Conservation (phyloP, 495 filamentous ascomycete species). For the Penicillium paxilli region DNA sequence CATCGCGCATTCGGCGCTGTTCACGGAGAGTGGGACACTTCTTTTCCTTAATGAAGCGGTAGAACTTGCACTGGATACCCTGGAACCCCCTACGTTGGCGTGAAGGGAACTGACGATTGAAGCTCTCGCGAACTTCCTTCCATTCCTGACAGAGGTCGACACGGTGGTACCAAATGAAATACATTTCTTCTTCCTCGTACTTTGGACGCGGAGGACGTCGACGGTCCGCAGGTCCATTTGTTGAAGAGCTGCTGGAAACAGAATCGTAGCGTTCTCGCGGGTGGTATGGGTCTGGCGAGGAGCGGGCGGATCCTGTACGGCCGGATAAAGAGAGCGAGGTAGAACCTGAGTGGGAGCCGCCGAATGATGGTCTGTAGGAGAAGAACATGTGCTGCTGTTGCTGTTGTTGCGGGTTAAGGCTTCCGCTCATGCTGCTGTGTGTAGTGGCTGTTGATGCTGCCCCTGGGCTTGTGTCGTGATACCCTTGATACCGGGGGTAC, state of each 20-base stretch:
- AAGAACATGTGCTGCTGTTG: constrained; percentile 27
- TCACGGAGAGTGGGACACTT: constrained; percentile 47
- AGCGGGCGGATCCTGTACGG: constrained; percentile 25
- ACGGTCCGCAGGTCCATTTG: constrained; percentile 30
- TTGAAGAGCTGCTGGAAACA: constrained; percentile 45
- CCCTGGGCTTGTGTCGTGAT: constrained; percentile 26
- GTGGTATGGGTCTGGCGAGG: constrained; percentile 37
- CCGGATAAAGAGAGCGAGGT: not conserved
- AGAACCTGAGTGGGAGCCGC: not conserved
- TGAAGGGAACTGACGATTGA: constrained; percentile 49
- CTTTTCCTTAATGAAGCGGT: constrained; percentile 52
- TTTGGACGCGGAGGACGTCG: constrained; percentile 49
- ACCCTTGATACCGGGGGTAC: constrained; percentile 23
- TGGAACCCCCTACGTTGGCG: constrained; percentile 46
- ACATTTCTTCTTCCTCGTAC: constrained; percentile 54
- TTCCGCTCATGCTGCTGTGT: constrained; percentile 16
- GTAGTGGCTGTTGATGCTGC: constrained; percentile 19
- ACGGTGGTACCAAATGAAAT: constrained; percentile 59
- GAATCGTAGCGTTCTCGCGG: constrained; percentile 43
- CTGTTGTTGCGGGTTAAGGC: constrained; percentile 11
- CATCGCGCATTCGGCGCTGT: constrained; percentile 46
- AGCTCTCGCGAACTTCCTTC: constrained; percentile 50
- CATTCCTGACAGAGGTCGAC: constrained; percentile 53
- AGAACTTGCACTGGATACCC: constrained; percentile 58
- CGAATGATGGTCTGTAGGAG: constrained; percentile 15